These are phyloP conservation scores for Fragaria ananassa DNA, from an alignment of 306 rosid genomes.

Conservation along the genomic window DNA sequence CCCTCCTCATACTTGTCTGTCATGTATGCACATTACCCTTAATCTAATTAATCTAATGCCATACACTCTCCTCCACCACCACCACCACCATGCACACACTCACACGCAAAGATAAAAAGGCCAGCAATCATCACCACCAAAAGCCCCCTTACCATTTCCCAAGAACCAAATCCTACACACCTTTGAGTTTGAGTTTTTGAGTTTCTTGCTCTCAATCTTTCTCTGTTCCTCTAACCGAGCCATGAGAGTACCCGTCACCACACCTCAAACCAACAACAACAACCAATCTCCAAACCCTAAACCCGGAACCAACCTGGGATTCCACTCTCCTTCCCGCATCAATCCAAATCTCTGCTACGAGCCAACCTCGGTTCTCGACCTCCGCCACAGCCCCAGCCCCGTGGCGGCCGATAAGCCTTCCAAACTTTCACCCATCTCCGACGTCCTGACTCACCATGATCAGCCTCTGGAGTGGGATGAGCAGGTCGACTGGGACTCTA, in stretches of 20 bases:
- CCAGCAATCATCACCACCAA: conserved; percentile 43
- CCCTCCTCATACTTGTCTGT: conserved; percentile 36
- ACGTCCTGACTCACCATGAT: conserved; percentile 34
- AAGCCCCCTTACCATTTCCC: conserved; percentile 36
- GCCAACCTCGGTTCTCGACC: conserved; percentile 81
- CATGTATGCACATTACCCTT: conserved; percentile 26
- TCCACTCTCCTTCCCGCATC: conserved; percentile 18
- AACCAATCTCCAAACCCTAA: conserved; percentile 35
- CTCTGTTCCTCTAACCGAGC: conserved; percentile 20
- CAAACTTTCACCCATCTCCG: conserved; percentile 9
- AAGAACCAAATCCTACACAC: conserved; percentile 20
- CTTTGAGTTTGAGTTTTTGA: background rate
- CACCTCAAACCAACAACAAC: conserved; percentile 30
- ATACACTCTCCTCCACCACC: conserved; percentile 20
- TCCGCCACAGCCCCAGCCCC: conserved; percentile 74
- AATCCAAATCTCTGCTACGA: conserved; percentile 51
- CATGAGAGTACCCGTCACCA: conserved; percentile 72
- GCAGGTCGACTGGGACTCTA: conserved; percentile 80
- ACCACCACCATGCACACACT: conserved; percentile 40
- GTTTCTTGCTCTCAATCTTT: background rate
- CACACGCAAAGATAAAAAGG: conserved; percentile 73
- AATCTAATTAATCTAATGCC: background rate
- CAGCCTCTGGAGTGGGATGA: conserved; percentile 56
- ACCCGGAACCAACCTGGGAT: conserved; percentile 24
- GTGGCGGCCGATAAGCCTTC: conserved; percentile 35